phyloP scores from a whole-genome alignment of 148 eudicot species.

The Rhododendron ferrugineum region DNA sequence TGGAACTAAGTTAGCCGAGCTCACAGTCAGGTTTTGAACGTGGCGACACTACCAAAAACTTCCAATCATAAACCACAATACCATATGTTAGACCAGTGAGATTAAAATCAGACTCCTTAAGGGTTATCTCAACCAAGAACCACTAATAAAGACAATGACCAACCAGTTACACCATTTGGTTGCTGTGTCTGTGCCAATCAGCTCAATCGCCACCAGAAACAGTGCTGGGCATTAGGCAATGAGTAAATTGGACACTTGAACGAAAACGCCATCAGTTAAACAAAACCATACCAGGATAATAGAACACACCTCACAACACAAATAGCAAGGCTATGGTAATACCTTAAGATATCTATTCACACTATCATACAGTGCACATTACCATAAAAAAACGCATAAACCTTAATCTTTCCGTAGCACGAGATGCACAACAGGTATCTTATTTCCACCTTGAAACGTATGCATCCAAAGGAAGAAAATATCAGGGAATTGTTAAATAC shows the following conservation, averaged over 20 bases:
- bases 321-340: no score
- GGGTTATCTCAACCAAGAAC: neutral
- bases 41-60: neutral
- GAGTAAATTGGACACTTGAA: neutral
- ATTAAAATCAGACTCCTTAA: neutral
- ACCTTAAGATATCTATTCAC: neutral
- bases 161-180: neutral
- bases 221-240: neutral
- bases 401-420: neutral
- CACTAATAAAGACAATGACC: neutral
- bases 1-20: no score
- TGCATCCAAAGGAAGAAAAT: neutral
- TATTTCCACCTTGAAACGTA: neutral
- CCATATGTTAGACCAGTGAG: neutral
- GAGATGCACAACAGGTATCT: neutral
- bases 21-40: no score
- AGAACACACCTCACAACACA: neutral
- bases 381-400: neutral
- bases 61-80: neutral
- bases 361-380: no score
- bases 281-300: neutral
- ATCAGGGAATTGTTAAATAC: no score
- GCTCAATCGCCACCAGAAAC: neutral
- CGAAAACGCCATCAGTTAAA: neutral
- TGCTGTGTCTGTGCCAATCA: neutral